Conservation (phyloP, 495 filamentous ascomycete genomes). For the Neurospora hispaniola region DNA sequence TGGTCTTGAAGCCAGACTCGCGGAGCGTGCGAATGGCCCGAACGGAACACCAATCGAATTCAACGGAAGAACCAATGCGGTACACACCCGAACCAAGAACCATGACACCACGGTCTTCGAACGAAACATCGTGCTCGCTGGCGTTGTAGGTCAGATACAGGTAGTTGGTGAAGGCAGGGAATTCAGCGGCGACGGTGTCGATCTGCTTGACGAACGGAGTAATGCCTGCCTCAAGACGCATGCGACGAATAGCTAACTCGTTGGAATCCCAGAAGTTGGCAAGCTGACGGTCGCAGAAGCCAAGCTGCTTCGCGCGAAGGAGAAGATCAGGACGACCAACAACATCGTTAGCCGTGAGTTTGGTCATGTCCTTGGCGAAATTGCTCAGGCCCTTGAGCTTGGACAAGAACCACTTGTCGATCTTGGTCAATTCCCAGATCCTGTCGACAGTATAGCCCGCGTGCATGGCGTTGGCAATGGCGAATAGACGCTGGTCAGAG, state of each 20-base stretch:
- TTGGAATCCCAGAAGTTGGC: slow-evolving; percentile 90
- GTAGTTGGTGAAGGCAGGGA: slow-evolving; percentile 92
- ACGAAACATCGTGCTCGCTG: slow-evolving; percentile 71
- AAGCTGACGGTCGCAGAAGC: slow-evolving; percentile 87
- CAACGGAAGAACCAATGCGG: slow-evolving; percentile 92
- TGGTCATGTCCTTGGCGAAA: slow-evolving; percentile 69
- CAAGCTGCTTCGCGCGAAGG: slow-evolving; percentile 78
- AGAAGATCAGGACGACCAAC: slow-evolving; percentile 46
- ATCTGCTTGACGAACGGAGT: slow-evolving; percentile 92
- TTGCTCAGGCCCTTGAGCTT: slow-evolving; percentile 83
- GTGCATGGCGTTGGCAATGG: slow-evolving; percentile 96
- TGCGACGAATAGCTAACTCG: slow-evolving; percentile 73
- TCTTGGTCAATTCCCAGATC: slow-evolving; percentile 95
- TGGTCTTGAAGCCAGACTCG: slow-evolving; percentile 80
- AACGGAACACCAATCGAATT: slow-evolving; percentile 99
- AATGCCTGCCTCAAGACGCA: slow-evolving; percentile 76
- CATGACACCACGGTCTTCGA: slow-evolving; percentile 87
- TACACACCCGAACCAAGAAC: slow-evolving; percentile 96
- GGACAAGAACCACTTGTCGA: slow-evolving; percentile 94
- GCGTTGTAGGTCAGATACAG: slow-evolving; percentile 95
- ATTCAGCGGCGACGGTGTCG: slow-evolving; percentile 95
- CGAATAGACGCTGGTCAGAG: slow-evolving; percentile 93
- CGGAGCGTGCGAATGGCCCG: slow-evolving; percentile 87
- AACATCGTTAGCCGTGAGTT: slow-evolving; percentile 59
- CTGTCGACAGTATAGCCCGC: slow-evolving; percentile 86